phyloP scores from a whole-genome alignment of 306 rosid genomes.

The Corylus heterophylla region DNA sequence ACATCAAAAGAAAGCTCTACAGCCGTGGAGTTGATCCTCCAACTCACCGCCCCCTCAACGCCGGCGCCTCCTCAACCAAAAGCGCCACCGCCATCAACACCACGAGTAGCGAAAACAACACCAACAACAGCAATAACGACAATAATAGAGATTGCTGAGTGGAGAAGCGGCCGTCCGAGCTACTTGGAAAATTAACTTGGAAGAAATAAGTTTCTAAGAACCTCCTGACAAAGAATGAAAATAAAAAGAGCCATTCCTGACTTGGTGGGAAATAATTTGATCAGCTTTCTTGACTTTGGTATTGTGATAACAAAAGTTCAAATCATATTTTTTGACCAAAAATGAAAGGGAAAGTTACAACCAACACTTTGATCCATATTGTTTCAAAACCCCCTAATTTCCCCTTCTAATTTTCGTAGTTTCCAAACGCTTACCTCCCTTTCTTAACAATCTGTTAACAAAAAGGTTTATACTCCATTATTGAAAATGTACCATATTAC shows the following conservation, averaged over 20 bases:
- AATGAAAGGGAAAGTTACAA: background rate
- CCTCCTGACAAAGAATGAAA: no score
- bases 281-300: no score
- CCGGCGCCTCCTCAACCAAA: background rate
- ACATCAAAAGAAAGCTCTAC: slow-evolving; percentile 62
- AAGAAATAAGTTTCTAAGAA: no score
- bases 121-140: background rate
- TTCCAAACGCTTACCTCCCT: background rate
- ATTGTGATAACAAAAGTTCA: background rate
- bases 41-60: slow-evolving; percentile 58
- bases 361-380: background rate
- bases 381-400: background rate
- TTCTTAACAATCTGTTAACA: background rate
- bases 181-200: no score
- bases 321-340: background rate
- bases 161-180: no score
- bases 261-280: no score
- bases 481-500: background rate
- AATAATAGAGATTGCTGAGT: no score
- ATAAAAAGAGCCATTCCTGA: no score
- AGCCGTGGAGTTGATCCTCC: slow-evolving; percentile 72
- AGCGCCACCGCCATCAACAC: background rate
- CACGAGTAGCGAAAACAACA: background rate
- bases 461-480: background rate
- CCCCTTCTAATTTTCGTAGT: background rate